Evolutionary conservation across 192 early-diverging fungal genomes (phyloP).

Genomic region (Diversispora eburnea): DNA sequence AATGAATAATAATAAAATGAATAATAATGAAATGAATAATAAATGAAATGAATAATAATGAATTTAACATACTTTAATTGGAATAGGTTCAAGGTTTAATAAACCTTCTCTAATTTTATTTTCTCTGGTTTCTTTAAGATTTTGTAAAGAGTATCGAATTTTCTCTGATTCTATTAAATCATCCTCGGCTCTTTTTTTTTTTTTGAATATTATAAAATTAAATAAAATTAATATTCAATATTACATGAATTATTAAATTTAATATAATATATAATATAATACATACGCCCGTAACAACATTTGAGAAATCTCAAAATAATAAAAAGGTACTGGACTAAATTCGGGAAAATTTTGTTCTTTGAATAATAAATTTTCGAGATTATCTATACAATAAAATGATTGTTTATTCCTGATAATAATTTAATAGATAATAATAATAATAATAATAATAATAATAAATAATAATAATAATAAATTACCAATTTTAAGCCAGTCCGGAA

Average conservation of each 20-base stretch:
- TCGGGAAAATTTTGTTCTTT: not conserved
- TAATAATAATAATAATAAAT: not conserved
- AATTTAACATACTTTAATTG: not conserved
- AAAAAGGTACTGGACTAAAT: not conserved
- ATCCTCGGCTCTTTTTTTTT: not conserved
- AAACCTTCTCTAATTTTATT: conserved; percentile 1
- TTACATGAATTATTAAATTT: not conserved
- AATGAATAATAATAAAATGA: not conserved
- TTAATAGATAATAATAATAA: not conserved
- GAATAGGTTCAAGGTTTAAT: not conserved
- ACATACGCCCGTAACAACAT: not conserved
- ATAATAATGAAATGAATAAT: not conserved
- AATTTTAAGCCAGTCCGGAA: not conserved
- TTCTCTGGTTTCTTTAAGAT: not conserved
- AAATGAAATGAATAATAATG: not conserved
- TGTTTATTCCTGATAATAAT: not conserved
- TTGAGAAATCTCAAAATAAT: not conserved
- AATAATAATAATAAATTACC: not conserved
- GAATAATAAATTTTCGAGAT: not conserved
- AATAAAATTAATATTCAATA: not conserved
- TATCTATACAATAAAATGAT: not conserved
- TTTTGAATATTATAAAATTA: not conserved
- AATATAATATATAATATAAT: not conserved
- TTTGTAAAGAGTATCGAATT: not conserved
- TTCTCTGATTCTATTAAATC: not conserved